Evolutionary conservation across 176 grass and related monocot genomes (phyloP).

Genomic region (Melocanna baccifera): DNA sequence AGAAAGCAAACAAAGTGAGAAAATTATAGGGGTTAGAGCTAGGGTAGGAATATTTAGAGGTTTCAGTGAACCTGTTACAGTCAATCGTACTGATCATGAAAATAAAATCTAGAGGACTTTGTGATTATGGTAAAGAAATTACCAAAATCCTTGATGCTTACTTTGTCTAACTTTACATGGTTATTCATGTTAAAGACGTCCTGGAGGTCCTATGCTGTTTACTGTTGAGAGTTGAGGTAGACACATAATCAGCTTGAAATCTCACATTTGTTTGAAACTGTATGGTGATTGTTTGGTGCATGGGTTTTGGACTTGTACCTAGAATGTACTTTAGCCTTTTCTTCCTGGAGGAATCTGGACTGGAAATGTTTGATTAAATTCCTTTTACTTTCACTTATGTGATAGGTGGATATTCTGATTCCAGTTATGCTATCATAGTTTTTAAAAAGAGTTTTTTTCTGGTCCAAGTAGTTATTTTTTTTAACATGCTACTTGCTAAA

Average conservation of each 20-base stretch:
- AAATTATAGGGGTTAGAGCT: not conserved
- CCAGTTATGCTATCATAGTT: not conserved
- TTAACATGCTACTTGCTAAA: slow-evolving; percentile 6
- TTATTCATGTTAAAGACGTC: slow-evolving; percentile 7
- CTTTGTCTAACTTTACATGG: not conserved
- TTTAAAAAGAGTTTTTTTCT: not conserved
- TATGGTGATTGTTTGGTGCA: not conserved
- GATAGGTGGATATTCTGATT: not conserved
- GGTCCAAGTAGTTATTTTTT: not conserved
- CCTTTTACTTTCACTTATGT: not conserved
- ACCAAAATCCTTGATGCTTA: not conserved
- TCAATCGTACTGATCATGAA: not conserved
- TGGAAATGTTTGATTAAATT: not conserved
- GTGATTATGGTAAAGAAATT: not conserved
- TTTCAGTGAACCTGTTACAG: not conserved
- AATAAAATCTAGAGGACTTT: not conserved
- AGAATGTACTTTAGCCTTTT: not conserved
- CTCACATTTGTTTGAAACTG: not conserved
- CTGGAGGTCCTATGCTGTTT: not conserved
- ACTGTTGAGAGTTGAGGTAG: not conserved
- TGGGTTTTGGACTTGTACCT: not conserved
- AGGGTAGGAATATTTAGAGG: not conserved
- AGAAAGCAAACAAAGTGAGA: not conserved
- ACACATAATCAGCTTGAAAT: not conserved
- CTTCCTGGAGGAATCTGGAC: not conserved